A percentile compares a stretch with the other conserved stretches of the same genome.
phyloP scores from a whole-genome alignment of 495 filamentous ascomycete species.

The Hypoxylon fragiforme region DNA sequence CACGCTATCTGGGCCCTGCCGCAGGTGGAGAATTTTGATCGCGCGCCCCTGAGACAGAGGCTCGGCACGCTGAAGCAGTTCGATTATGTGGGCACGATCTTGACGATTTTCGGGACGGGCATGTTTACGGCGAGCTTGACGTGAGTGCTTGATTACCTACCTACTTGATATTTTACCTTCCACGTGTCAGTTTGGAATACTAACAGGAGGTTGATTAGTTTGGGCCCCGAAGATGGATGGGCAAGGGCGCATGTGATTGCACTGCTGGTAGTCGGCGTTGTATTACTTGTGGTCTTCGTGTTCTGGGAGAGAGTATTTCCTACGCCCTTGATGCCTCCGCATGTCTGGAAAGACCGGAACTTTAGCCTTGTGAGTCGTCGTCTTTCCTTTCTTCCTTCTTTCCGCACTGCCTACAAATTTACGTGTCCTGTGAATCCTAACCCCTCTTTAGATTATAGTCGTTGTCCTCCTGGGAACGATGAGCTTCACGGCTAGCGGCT shows the following conservation, averaged over 20 bases:
- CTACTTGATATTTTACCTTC: neutral
- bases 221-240: conserved; percentile 61
- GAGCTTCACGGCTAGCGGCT: conserved; percentile 51
- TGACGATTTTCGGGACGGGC: conserved; percentile 67
- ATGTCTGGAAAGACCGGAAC: conserved; percentile 56
- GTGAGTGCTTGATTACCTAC: conserved; percentile 45
- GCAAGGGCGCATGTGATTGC: conserved; percentile 61
- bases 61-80: conserved; percentile 54
- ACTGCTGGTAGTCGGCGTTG: conserved; percentile 61
- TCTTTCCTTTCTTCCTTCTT: too few relatives aligned
- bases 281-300: conserved; percentile 58
- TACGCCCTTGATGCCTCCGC: conserved; percentile 58
- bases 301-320: conserved; percentile 60
- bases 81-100: conserved; percentile 62
- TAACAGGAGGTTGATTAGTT: conserved; percentile 33
- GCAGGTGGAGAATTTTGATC: conserved; percentile 53
- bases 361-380: conserved; percentile 57
- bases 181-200: neutral
- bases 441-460: conserved; percentile 49
- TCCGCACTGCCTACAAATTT: too few relatives aligned
- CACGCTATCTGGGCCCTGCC: conserved; percentile 67
- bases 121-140: conserved; percentile 66
- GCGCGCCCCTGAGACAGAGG: conserved; percentile 48
- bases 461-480: conserved; percentile 57
- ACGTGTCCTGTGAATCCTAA: too few relatives aligned